Base-by-base conservation (phyloP, 225 moss, liverwort and hornwort genomes). In the Pseudisothecium myosuroides region DNA sequence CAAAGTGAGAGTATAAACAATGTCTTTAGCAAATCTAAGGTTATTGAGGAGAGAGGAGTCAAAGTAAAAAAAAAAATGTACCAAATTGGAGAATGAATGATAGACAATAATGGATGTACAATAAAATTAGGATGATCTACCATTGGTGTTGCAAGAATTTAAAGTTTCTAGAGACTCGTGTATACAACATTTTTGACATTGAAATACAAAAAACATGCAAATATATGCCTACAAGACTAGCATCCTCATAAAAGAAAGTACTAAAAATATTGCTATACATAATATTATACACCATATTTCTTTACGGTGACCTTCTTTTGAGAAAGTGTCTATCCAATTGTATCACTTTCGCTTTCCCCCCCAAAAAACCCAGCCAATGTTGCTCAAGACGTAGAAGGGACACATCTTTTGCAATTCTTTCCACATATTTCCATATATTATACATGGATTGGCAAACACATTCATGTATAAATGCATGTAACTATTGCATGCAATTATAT, bases 241-340 rank as follows among this genome's bases (percentile, higher is more conserved):
- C 3, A 26, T 26, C 5, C 4, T 41, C 15, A 41, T 26, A 41
- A 41, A 26, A 26, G 5, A n/a, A n/a, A 67, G 67, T n/a, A 67
- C 22, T n/a, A n/a, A 37, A 67, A 12, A 22, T 12, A n/a, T 37
- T 20, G 21, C 2, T 68, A 68, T 22, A n/a, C 1, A 13, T 1
- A 68, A 2, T 68, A 69, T 39, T 68, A 68, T n/a, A 68, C 1
- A 3, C 2, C 26, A 69, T 41, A 15, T 71, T 41, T 71, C 9
- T 41, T 26, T 27, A 21, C 1, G 1, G 1, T 1, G 1, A 27
- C 5, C 8, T 7, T 23, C 12, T 26, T 41, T 43, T 41, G 0
- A 3, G 1, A 41, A 41, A 14, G 27, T 41, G 26, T 5, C 15
- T 15, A 26, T 41, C 4, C 9, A 16, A 26, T 72, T 43, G 71